phyloP scores from a whole-genome alignment of 2,329 filamentous ascomycete genomes.

The Cordyceps cateniannulata region DNA sequence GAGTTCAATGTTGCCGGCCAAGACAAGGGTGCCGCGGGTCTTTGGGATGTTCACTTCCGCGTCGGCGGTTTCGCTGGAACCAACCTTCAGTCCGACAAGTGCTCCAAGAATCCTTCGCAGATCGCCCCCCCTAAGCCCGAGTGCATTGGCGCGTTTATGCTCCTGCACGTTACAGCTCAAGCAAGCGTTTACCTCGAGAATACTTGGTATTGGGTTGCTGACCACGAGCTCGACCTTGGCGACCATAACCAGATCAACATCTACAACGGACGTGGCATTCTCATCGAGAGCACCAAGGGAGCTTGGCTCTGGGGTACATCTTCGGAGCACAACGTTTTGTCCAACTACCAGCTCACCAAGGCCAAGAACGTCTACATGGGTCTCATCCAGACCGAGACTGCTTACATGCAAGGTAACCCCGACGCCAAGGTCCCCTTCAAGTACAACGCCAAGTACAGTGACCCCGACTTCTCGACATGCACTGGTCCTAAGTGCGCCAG shows the following conservation, averaged over 20 bases:
- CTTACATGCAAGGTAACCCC: conserved; percentile 81
- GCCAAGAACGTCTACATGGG: conserved; percentile 77
- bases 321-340: conserved; percentile 60
- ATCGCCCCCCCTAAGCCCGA: conserved; percentile 54
- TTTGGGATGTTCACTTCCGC: conserved; percentile 97
- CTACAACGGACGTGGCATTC: conserved; percentile 80
- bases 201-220: conserved; percentile 83
- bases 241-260: conserved; percentile 77
- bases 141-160: conserved; percentile 69
- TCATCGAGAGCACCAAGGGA: conserved; percentile 66
- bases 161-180: conserved; percentile 57
- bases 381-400: conserved; percentile 83
- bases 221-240: conserved; percentile 75
- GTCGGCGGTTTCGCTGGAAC: conserved; percentile 84
- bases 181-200: conserved; percentile 79
- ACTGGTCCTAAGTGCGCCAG: conserved; percentile 55
- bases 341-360: conserved; percentile 79
- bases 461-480: conserved; percentile 64
- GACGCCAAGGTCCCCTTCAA: conserved; percentile 61
- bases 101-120: conserved; percentile 65
- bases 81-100: conserved; percentile 70
- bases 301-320: conserved; percentile 77
- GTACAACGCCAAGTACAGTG: conserved; percentile 49
- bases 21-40: conserved; percentile 62
- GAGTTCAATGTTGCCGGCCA: conserved; percentile 78